Evolutionary conservation across 352 stramenopile species (phyloP), one percentile per base, ranked within the genome.

Genomic region (Phytophthora cactorum): DNA sequence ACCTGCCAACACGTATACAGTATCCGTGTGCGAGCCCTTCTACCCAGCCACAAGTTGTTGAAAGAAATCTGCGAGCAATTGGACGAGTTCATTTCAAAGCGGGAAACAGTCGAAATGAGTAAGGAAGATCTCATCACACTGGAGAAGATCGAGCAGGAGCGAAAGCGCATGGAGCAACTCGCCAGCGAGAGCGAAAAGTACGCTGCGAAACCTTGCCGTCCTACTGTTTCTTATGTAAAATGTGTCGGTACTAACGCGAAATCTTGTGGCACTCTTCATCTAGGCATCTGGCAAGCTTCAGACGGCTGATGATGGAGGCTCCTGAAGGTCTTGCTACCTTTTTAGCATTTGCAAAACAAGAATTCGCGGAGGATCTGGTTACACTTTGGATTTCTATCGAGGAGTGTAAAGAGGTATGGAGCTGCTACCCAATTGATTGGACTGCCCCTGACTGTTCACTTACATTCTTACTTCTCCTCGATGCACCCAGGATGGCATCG

Each of bases 321-420:
- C 36, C 68, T 9, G 50, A 75, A 31, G 69, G 52, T 4, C 69
- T 77, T 3, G 61, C 59, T 11, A 44, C 53, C 5, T 90, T 89
- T 49, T 32, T 86, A 17, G 54, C 59, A 14, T 92, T 88, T 39
- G 75, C 74, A 5, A 70, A 62, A 10, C 62, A 61, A 25, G 81
- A 92, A 43, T 88, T 92, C 43, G 74, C 75, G 6, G 77, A 90
- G 25, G 80, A 90, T 22, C 54, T 89, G 5, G 63, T 89, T 12
- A 60, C 49, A 6, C 90, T 90, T 51, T 92, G 84, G 82, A 71
- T 88, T 27, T 81, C 72, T 8, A 75, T 90, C n/a, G 80, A 90
- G 38, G 57, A 79, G 12, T 84, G 75, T 39, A 89, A 86, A 52
- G 64, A 78, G 71, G 76, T 86, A 50, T 15, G 45, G 31, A 39